Evolutionary conservation across 1,139 yeast genomes (phyloP).

Genomic region (Kodamaea ohmeri): DNA sequence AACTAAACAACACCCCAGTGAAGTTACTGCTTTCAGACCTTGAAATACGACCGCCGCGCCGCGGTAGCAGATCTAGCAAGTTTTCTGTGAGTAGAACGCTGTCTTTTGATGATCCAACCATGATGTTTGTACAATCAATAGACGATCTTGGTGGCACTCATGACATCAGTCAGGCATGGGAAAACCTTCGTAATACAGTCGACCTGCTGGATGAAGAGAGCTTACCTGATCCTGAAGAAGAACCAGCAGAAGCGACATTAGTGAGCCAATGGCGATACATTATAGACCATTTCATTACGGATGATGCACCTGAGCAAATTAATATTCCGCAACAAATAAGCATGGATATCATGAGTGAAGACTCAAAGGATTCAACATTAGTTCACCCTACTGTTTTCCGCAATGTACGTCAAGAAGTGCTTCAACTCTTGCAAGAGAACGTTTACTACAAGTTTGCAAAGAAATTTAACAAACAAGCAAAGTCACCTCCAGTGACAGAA

Average conservation of each 20-base stretch:
- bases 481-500: background rate
- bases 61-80: slow-evolving; percentile 1
- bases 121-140: slow-evolving; percentile 32
- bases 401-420: slow-evolving; percentile 42
- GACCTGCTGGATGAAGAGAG: slow-evolving; percentile 9
- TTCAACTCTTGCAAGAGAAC: slow-evolving; percentile 46
- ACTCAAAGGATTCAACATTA: slow-evolving; percentile 17
- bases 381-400: slow-evolving; percentile 42
- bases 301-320: slow-evolving; percentile 44
- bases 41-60: slow-evolving; percentile 2
- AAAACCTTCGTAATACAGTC: slow-evolving; percentile 18
- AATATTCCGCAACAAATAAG: slow-evolving; percentile 39
- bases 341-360: slow-evolving; percentile 31
- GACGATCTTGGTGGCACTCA: slow-evolving; percentile 27
- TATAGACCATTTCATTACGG: slow-evolving; percentile 24
- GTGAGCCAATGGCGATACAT: slow-evolving; percentile 33
- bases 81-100: slow-evolving; percentile 5
- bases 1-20: slow-evolving; percentile 19
- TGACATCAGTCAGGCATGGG: slow-evolving; percentile 26
- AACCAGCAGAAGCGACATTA: slow-evolving; percentile 11
- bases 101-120: slow-evolving; percentile 11
- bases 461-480: slow-evolving; percentile 1
- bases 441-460: slow-evolving; percentile 25
- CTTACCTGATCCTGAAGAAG: slow-evolving; percentile 10
- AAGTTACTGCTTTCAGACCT: background rate